Base-by-base conservation (phyloP, 2,329 filamentous ascomycete genomes). In the Fusarium nygamai region DNA sequence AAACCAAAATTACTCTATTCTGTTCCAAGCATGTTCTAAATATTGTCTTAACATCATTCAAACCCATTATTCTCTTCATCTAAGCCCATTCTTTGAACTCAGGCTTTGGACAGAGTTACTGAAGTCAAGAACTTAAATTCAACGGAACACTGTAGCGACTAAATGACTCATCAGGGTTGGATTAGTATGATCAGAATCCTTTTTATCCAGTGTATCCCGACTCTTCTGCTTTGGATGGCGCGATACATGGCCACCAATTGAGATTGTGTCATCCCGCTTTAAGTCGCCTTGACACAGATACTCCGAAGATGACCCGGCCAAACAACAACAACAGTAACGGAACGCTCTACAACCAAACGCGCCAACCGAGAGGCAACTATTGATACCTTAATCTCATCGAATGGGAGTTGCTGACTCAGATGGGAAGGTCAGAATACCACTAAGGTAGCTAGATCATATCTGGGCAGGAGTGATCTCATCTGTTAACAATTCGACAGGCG, bases 231-330 rank as follows among this genome's bases (percentile, higher is more conserved):
- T 68, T 56, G 31, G 39, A 56, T n/a, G 56, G 63, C 16, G 64
- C 44, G 66, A 56, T 68, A 38, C n/a, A 68, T 36, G 36, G 38
- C 57, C 56, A 69, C 66, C 34, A 71, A 38, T 47, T 43, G 38
- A 38, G 27, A 67, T 64, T 72, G 48, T 72, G 58, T 57, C 68
- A 71, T 73, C 51, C 62, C 56, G 62, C 62, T 27, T 53, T 17
- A 56, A 61, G 33, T 39, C 61, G 9, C 20, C 13, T 39, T 11
- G 54, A 22, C 50, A 47, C 22, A 41, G 36, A 57, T 71, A 53
- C 64, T 62, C 72, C 71, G 72, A 74, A 50, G 72, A 74, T 62
- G 31, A 22, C 27, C 71, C 71, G 71, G 58, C 46, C 29, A 62
- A 65, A 69, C 36, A 61, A 71, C 34, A 46, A 53, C 46, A 38